Percentiles rank a stretch among this genome's conserved stretches.
Evolutionary conservation across 352 stramenopile genomes (phyloP).

Genomic region (Phytophthora vignae): DNA sequence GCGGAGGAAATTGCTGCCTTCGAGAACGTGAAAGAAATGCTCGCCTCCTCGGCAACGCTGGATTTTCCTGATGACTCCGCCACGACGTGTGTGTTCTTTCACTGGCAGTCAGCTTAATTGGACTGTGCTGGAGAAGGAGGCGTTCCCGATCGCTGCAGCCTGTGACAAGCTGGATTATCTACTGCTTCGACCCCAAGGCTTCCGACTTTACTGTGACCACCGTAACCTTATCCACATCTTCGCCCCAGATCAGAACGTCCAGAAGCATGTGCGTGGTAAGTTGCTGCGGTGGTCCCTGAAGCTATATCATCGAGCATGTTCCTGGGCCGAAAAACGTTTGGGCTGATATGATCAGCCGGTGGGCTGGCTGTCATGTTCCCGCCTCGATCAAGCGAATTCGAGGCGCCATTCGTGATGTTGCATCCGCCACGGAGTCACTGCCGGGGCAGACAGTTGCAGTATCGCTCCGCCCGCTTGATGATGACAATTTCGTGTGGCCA

Average conservation of each 20-base stretch:
- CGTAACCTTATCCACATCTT: conserved; percentile 15
- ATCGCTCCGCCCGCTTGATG: not conserved
- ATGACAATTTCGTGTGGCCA: not conserved
- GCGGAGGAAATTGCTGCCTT: too few species aligned
- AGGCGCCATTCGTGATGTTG: not conserved
- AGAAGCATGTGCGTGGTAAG: conserved; percentile 17
- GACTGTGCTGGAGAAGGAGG: conserved; percentile 5
- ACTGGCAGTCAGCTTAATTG: not conserved
- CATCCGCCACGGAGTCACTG: too few species aligned
- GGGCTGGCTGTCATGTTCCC: conserved; percentile 5
- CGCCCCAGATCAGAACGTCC: conserved; percentile 1
- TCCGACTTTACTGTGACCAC: conserved; percentile 10
- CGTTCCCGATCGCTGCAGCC: conserved; percentile 6
- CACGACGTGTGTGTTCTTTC: conserved; percentile 12
- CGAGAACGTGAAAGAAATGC: not conserved
- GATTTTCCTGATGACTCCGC: conserved; percentile 7
- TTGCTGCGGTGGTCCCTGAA: conserved; percentile 12
- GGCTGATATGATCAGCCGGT: conserved; percentile 26
- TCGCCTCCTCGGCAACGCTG: not conserved
- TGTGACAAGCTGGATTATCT: conserved; percentile 18
- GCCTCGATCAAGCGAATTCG: not conserved
- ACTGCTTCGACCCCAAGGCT: conserved; percentile 1
- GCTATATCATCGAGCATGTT: conserved; percentile 21
- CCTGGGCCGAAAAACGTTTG: conserved; percentile 14
- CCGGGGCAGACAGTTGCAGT: too few species aligned